phyloP scores from a whole-genome alignment of 23 red algal genomes.

The Cyanidiococcus yangmingshanensis region DNA sequence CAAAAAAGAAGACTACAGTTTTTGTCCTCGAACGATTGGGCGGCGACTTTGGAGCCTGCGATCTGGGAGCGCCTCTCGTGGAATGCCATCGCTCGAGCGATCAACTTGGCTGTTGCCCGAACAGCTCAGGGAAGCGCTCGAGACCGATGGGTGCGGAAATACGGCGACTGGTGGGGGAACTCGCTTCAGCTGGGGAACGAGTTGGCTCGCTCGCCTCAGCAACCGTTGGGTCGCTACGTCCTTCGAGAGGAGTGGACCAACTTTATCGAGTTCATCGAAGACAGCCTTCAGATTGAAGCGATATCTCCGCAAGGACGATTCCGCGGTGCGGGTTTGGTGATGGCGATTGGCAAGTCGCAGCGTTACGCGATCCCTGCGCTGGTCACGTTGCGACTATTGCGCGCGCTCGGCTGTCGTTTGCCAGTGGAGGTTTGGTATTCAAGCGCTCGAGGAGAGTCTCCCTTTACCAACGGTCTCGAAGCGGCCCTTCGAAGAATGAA shows the following conservation, averaged over 20 bases:
- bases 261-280: not conserved
- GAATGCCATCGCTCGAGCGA: constrained; percentile 1
- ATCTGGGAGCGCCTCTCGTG: not conserved
- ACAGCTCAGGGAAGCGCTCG: not conserved
- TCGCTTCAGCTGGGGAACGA: not conserved
- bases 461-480: not conserved
- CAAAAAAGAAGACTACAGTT: not conserved
- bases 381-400: constrained; percentile 7
- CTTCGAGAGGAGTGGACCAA: constrained; percentile 1
- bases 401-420: not conserved
- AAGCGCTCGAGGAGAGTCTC: constrained; percentile 10
- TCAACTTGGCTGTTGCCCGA: not conserved
- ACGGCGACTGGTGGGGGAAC: not conserved
- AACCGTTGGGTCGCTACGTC: not conserved
- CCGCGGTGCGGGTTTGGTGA: not conserved
- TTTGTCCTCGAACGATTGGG: not conserved
- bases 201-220: not conserved
- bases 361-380: constrained; percentile 7
- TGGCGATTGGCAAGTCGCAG: constrained; percentile 1
- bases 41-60: not conserved
- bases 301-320: not conserved
- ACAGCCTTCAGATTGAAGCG: not conserved
- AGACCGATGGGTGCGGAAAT: not conserved
- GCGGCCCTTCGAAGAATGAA: not conserved
- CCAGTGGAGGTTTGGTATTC: constrained; percentile 14